phyloP scores from a whole-genome alignment of 2,329 filamentous ascomycete genomes.

The Trichoderma cornu-damae region DNA sequence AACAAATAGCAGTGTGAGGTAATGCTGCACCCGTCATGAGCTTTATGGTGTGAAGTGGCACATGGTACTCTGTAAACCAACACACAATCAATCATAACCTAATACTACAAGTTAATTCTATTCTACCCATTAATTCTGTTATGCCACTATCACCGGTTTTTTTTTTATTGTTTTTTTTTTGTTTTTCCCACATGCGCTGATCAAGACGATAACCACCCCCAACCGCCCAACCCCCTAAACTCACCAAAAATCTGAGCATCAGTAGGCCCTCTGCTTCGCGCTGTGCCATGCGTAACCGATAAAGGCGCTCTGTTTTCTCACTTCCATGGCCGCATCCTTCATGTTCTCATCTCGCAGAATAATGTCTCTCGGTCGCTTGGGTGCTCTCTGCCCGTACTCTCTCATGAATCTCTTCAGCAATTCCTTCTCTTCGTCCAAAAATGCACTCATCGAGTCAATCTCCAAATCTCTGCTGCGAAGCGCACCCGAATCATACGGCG shows the following conservation, averaged over 20 bases:
- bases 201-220: neutral
- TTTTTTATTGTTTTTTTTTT: no score
- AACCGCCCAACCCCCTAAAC: neutral
- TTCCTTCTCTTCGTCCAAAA: slow-evolving; percentile 36
- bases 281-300: slow-evolving; percentile 82
- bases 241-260: slow-evolving; percentile 15
- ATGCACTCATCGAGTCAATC: slow-evolving; percentile 38
- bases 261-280: slow-evolving; percentile 34
- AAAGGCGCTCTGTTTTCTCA: slow-evolving; percentile 79
- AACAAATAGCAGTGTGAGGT: neutral
- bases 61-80: neutral
- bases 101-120: slow-evolving; percentile 5
- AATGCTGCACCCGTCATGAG: neutral
- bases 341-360: slow-evolving; percentile 68
- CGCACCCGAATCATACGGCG: slow-evolving; percentile 45
- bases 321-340: slow-evolving; percentile 64
- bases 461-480: slow-evolving; percentile 47
- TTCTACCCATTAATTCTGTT: slow-evolving; percentile 2
- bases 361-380: slow-evolving; percentile 77
- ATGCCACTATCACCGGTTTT: no score
- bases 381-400: slow-evolving; percentile 57
- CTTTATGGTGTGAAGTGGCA: neutral
- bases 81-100: neutral
- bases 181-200: neutral
- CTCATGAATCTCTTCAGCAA: slow-evolving; percentile 48